Evolutionary conservation across 768 basidiomycete species (phyloP).

Genomic region (Suillus discolor): DNA sequence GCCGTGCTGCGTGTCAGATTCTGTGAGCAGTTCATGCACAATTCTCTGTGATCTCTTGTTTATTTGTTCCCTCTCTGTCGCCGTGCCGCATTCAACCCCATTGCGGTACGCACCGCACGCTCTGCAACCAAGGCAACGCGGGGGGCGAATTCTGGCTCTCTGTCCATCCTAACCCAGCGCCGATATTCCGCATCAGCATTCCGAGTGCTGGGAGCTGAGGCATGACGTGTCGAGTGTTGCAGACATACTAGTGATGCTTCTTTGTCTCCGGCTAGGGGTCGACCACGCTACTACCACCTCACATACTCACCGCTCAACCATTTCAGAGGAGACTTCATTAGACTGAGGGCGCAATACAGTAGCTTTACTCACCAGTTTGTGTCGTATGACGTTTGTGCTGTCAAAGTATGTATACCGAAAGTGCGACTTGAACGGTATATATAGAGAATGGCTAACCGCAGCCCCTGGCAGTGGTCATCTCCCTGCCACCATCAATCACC

Average conservation of each 20-base stretch:
- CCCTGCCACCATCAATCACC: neutral
- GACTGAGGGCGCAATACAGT: neutral
- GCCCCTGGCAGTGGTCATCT: neutral
- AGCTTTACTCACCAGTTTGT: neutral
- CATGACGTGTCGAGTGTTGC: neutral
- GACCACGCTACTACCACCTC: neutral
- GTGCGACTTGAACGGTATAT: neutral
- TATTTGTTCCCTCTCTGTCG: neutral
- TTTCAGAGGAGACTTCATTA: neutral
- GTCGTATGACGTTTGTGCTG: neutral
- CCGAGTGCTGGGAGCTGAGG: neutral
- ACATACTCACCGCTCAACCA: neutral
- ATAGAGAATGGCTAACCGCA: neutral
- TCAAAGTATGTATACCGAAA: neutral
- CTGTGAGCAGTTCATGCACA: neutral
- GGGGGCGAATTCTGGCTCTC: neutral
- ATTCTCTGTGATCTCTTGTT: neutral
- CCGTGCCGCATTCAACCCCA: neutral
- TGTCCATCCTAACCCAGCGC: neutral
- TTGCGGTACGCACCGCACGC: neutral
- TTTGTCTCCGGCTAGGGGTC: neutral
- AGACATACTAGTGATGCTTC: neutral
- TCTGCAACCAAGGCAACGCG: neutral
- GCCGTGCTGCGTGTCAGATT: neutral
- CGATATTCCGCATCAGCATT: neutral